A percentile compares a stretch with the other conserved stretches of the same genome.
phyloP scores from a whole-genome alignment of 345 rosid genomes.

The Eucalyptus pumila region DNA sequence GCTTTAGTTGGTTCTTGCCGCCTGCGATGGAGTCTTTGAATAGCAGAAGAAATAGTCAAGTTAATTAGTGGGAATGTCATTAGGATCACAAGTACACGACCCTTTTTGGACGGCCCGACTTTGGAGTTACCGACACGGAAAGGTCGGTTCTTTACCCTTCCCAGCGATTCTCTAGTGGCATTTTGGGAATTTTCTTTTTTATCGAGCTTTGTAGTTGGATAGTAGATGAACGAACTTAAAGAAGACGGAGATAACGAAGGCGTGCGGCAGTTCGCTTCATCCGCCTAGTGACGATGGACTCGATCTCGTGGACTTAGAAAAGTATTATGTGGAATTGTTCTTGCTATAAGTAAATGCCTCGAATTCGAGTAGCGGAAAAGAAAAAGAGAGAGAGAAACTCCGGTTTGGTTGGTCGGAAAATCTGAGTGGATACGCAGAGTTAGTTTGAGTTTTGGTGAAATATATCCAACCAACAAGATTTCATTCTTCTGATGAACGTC shows the following conservation, averaged over 20 bases:
- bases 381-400: not conserved
- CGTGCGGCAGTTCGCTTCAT: not conserved
- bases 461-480: conserved; percentile 17
- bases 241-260: conserved; percentile 28
- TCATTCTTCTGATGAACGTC: conserved; percentile 2
- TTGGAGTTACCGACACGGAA: conserved; percentile 14
- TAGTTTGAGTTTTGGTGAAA: conserved; percentile 27
- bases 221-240: conserved; percentile 53
- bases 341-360: not conserved
- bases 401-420: conserved; percentile 17
- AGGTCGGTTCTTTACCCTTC: conserved; percentile 1
- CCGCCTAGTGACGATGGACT: not conserved
- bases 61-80: not conserved
- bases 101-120: not conserved
- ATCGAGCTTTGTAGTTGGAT: conserved; percentile 11
- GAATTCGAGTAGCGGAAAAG: not conserved
- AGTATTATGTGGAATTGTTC: not conserved
- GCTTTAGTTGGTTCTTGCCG: not conserved
- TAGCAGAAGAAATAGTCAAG: not conserved
- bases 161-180: not conserved
- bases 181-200: not conserved
- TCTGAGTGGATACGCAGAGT: not conserved
- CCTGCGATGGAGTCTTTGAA: not conserved
- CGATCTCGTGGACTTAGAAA: not conserved
- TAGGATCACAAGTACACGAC: not conserved